Conservation (phyloP, 192 early-diverging fungal species). For the Irineochytrium annulatum region DNA sequence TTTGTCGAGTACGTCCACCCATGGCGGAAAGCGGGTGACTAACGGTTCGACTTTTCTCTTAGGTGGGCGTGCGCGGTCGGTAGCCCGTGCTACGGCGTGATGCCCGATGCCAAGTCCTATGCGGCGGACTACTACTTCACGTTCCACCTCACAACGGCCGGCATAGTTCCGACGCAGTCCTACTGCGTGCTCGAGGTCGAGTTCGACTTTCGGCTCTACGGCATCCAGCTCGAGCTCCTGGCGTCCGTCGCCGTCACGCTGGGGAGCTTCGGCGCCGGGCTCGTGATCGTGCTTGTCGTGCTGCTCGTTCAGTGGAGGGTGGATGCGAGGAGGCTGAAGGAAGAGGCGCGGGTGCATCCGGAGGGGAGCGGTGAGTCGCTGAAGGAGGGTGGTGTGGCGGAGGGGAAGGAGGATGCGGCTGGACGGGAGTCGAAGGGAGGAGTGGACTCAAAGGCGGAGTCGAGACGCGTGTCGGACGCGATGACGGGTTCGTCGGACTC, state of each 20-base stretch:
- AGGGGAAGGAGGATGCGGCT: background rate
- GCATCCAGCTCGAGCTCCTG: background rate
- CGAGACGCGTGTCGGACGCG: no score
- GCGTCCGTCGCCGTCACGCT: conserved; percentile 6
- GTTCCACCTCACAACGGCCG: background rate
- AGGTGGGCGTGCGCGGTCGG: conserved; percentile 13
- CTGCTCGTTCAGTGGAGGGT: background rate
- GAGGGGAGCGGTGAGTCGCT: background rate
- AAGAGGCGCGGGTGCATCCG: background rate
- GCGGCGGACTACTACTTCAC: conserved; percentile 9
- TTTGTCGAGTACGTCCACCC: no score
- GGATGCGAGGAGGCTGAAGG: background rate
- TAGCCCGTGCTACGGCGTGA: conserved; percentile 11
- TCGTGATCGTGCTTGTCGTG: background rate
- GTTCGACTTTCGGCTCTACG: conserved; percentile 15
- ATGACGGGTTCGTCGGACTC: no score
- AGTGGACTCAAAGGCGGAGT: no score
- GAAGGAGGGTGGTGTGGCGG: background rate
- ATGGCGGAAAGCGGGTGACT: background rate
- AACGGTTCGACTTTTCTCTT: background rate
- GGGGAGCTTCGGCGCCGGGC: background rate
- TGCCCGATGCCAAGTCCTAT: background rate
- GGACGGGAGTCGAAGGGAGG: background rate
- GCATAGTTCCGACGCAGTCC: background rate
- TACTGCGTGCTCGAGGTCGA: conserved; percentile 15